These are phyloP conservation scores for Rhizopogon roseolus DNA, from an alignment of 768 basidiomycete species.

Conservation along the genomic window DNA sequence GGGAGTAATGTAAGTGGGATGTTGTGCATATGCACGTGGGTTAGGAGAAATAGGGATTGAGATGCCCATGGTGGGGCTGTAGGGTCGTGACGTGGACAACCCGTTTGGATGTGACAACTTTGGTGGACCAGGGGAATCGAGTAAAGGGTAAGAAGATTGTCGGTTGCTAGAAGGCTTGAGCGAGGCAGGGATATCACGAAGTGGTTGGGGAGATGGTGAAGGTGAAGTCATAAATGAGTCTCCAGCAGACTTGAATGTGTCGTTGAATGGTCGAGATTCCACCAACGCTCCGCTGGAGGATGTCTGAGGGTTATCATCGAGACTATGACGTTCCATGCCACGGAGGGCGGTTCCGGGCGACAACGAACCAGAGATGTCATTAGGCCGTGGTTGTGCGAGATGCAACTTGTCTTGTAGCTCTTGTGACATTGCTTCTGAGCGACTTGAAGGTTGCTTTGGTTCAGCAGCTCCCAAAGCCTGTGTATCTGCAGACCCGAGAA, in stretches of 20 bases:
- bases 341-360: constrained; percentile 40
- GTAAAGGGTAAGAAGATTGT: constrained; percentile 40
- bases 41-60: constrained; percentile 62
- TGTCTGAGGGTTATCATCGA: constrained; percentile 35
- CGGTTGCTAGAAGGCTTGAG: constrained; percentile 39
- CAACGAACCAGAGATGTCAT: constrained; percentile 39
- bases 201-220: constrained; percentile 15
- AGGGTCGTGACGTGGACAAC: constrained; percentile 53
- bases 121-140: constrained; percentile 29
- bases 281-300: constrained; percentile 15
- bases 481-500: constrained; percentile 22
- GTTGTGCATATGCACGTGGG: constrained; percentile 64
- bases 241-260: constrained; percentile 28
- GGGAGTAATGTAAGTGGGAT: constrained; percentile 73
- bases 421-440: constrained; percentile 16
- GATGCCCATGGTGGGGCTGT: constrained; percentile 33
- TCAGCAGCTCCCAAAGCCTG: constrained; percentile 18
- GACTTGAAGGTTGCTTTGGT: constrained; percentile 5
- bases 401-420: constrained; percentile 16
- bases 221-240: constrained; percentile 19
- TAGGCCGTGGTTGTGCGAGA: constrained; percentile 29
- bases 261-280: constrained; percentile 23
- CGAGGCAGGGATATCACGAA: constrained; percentile 23
- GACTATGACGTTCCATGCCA: constrained; percentile 47
- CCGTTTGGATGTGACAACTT: constrained; percentile 47